Evolutionary conservation across 306 rosid species (phyloP).

Genomic region (Gillenia trifoliata): DNA sequence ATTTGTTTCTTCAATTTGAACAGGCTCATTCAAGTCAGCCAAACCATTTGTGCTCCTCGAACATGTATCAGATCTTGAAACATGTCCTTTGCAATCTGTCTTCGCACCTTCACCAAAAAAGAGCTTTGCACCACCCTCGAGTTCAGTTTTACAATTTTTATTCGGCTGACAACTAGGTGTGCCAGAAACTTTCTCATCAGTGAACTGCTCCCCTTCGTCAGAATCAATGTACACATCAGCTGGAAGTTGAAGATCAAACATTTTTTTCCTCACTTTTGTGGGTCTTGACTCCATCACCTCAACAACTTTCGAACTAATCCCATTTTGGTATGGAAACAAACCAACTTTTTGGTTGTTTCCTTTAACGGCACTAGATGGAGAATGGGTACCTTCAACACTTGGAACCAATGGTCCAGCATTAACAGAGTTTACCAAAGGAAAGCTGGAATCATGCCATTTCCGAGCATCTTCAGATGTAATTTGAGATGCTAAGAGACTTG

Average conservation of each 20-base stretch:
- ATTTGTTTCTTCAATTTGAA: conserved; percentile 63
- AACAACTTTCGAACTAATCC: conserved; percentile 51
- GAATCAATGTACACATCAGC: conserved; percentile 75
- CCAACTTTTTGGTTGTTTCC: conserved; percentile 41
- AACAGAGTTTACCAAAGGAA: conserved; percentile 47
- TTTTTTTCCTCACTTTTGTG: conserved; percentile 64
- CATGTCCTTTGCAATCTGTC: conserved; percentile 35
- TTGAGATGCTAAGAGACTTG: conserved; percentile 65
- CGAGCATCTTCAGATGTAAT: conserved; percentile 49
- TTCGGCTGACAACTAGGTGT: conserved; percentile 37
- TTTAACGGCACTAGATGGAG: conserved; percentile 50
- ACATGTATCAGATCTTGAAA: conserved; percentile 41
- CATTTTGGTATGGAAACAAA: conserved; percentile 54
- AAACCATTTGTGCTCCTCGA: conserved; percentile 52
- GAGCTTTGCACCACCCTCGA: conserved; percentile 34
- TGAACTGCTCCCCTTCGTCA: conserved; percentile 77
- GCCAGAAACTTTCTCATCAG: conserved; percentile 47
- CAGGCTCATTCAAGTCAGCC: conserved; percentile 81
- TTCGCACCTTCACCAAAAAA: conserved; percentile 39
- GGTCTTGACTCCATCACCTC: conserved; percentile 78
- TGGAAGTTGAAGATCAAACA: conserved; percentile 88
- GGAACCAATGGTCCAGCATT: conserved; percentile 47
- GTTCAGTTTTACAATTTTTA: conserved; percentile 32
- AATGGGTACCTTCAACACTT: conserved; percentile 61
- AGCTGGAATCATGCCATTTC: conserved; percentile 50